Evolutionary conservation across 2,329 filamentous ascomycete species (phyloP), one percentile per base, ranked within the genome.

Genomic region (Ascochyta rabiei): DNA sequence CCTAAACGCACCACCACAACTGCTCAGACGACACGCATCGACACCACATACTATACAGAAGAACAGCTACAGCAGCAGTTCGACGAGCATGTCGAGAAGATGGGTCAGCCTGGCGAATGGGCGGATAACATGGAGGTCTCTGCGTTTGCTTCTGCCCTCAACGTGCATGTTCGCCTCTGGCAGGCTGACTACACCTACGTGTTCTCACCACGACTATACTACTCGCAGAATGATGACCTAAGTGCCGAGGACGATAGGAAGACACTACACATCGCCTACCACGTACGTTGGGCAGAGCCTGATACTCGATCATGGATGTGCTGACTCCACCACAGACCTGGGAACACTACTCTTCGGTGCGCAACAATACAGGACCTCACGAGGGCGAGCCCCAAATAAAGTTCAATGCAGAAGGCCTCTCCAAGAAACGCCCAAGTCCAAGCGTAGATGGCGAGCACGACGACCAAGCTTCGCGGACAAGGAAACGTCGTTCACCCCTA

Each of bases 121-220:
- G 87, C 85, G 23, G 86, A 87, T 67, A 86, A 89, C 54, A 81
- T 87, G 76, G 86, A 89, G 73, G 82, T 90, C 39, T 80, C 81
- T 28, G 87, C 87, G 6, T 89, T 89, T 72, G 82, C 84, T 24
- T 81, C 83, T 51, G 83, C 82, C 19, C 88, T 82, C 68, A 78
- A 82, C 45, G 81, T 82, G 47, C 82, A 89, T 68, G 84, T 90
- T 49, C 82, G 82, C 62, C 83, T 89, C 51, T 88, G 86, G 73
- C 76, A 83, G 73, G 64, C 80, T 69, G 79, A 82, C 66, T 79
- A 78, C 64, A 77, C 77, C 34, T 82, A 80, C 67, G 76, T 81
- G 63, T 74, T 83, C 60, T 75, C 76, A 57, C 82, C 73, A 55
- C 77, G 76, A 45, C 68, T 70, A 2, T 63, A 67, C 51, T 71